Percentiles rank a stretch among this genome's conserved stretches.
Evolutionary conservation across 208 protist genomes (phyloP).

Genomic region (Wallacemonas collosoma): DNA sequence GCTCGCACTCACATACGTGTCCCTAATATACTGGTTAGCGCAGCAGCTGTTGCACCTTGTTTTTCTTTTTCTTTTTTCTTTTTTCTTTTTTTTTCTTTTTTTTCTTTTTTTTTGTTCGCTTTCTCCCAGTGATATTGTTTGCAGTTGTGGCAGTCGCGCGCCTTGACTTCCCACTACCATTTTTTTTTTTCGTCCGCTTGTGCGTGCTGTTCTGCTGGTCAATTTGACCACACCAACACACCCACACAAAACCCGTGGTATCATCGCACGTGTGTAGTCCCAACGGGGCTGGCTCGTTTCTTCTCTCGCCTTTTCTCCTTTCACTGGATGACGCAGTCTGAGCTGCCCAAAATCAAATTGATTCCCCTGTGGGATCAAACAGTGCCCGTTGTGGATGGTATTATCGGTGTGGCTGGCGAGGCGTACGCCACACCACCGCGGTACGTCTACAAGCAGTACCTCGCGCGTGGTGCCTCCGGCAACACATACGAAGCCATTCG

Average conservation of each 20-base stretch:
- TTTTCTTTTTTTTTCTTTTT: slow-evolving; percentile 16
- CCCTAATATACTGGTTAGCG: too few relatives aligned
- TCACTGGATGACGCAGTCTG: neutral
- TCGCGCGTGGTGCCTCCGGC: slow-evolving; percentile 32
- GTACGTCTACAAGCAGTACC: slow-evolving; percentile 35
- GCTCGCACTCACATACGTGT: too few relatives aligned
- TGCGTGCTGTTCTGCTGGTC: too few relatives aligned
- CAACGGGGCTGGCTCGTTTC: neutral
- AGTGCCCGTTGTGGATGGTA: slow-evolving; percentile 11
- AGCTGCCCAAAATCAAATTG: neutral
- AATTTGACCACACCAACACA: too few relatives aligned
- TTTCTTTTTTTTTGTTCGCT: slow-evolving; percentile 5
- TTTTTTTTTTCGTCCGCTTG: neutral
- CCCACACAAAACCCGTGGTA: too few relatives aligned
- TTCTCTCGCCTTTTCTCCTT: neutral
- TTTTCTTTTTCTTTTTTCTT: slow-evolving; percentile 8
- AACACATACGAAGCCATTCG: slow-evolving; percentile 28
- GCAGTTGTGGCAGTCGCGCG: too few relatives aligned
- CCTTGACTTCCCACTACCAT: too few relatives aligned
- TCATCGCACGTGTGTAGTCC: too few relatives aligned
- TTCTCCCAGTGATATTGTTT: neutral
- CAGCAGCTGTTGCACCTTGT: neutral
- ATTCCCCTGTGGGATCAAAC: slow-evolving; percentile 1
- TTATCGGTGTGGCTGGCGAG: slow-evolving; percentile 19
- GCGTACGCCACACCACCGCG: slow-evolving; percentile 7